Conservation (phyloP, 495 filamentous ascomycete species). For the Penicillium argentinense region DNA sequence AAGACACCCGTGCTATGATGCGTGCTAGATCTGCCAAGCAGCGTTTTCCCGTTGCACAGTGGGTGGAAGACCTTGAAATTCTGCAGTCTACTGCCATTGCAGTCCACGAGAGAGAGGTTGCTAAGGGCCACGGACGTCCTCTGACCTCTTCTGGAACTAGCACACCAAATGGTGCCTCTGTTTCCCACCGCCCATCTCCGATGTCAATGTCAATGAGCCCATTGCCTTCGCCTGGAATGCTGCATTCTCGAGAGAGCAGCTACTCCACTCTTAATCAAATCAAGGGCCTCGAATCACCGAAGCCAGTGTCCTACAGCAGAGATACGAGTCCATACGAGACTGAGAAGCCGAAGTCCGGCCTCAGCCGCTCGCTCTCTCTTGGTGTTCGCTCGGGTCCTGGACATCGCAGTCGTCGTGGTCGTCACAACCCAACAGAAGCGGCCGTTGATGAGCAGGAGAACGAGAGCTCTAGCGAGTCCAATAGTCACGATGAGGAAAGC, state of each 20-base stretch:
- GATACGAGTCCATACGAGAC: slow-evolving; percentile 35
- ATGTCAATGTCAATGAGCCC: slow-evolving; percentile 23
- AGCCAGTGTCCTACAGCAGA: slow-evolving; percentile 46
- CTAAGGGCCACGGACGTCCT: slow-evolving; percentile 34
- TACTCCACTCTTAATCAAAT: slow-evolving; percentile 40
- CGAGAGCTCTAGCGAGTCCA: not conserved
- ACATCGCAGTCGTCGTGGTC: slow-evolving; percentile 36
- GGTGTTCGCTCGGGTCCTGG: slow-evolving; percentile 48
- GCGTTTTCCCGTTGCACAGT: slow-evolving; percentile 71
- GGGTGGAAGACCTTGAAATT: slow-evolving; percentile 62
- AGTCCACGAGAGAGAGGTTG: slow-evolving; percentile 39
- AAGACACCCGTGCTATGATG: slow-evolving; percentile 62
- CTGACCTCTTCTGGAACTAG: slow-evolving; percentile 36
- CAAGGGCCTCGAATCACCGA: slow-evolving; percentile 44
- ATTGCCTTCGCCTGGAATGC: slow-evolving; percentile 45
- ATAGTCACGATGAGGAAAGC: slow-evolving; percentile 28
- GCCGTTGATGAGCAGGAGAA: slow-evolving; percentile 10
- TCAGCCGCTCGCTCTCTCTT: slow-evolving; percentile 43
- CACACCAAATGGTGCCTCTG: slow-evolving; percentile 32
- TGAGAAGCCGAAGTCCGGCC: slow-evolving; percentile 36
- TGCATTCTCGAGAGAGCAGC: slow-evolving; percentile 26
- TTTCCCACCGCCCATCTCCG: slow-evolving; percentile 18
- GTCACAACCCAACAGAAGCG: slow-evolving; percentile 27
- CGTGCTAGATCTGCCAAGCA: slow-evolving; percentile 71
- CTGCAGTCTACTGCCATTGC: slow-evolving; percentile 57